A percentile compares a stretch with the other conserved stretches of the same genome.
Evolutionary conservation across 176 grass and related monocot species (phyloP).

Genomic region (Avena atlantica): DNA sequence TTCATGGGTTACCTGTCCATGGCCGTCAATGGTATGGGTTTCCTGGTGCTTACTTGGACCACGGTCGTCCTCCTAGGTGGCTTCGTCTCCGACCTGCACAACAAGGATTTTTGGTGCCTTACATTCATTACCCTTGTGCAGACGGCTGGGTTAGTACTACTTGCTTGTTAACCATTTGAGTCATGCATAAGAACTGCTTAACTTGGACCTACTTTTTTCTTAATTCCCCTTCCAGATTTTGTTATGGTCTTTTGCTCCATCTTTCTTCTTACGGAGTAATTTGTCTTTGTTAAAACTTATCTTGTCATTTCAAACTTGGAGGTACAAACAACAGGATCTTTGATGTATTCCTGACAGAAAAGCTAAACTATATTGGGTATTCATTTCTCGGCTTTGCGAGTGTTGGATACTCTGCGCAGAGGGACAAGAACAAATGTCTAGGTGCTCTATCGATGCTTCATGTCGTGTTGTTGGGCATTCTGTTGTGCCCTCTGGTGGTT

Average conservation of each 20-base stretch:
- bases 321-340: background rate
- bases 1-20: background rate
- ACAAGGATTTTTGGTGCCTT: background rate
- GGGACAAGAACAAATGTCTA: too few relatives aligned
- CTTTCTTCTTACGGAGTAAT: too few relatives aligned
- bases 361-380: background rate
- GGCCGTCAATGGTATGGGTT: background rate
- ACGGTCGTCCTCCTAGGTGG: background rate
- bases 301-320: background rate
- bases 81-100: background rate
- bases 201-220: too few relatives aligned
- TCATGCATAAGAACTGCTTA: too few relatives aligned
- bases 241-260: too few relatives aligned
- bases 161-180: background rate
- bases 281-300: too few relatives aligned
- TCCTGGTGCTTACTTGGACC: background rate
- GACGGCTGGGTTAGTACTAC: background rate
- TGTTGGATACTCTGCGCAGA: too few relatives aligned
- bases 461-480: rapidly evolving
- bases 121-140: background rate
- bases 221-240: too few relatives aligned
- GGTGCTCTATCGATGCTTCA: background rate
- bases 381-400: background rate
- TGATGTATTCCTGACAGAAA: background rate
- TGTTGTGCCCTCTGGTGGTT: background rate